These are phyloP conservation scores for Schizothecium vesticola DNA, from an alignment of 495 filamentous ascomycete genomes.

Conservation along the genomic window DNA sequence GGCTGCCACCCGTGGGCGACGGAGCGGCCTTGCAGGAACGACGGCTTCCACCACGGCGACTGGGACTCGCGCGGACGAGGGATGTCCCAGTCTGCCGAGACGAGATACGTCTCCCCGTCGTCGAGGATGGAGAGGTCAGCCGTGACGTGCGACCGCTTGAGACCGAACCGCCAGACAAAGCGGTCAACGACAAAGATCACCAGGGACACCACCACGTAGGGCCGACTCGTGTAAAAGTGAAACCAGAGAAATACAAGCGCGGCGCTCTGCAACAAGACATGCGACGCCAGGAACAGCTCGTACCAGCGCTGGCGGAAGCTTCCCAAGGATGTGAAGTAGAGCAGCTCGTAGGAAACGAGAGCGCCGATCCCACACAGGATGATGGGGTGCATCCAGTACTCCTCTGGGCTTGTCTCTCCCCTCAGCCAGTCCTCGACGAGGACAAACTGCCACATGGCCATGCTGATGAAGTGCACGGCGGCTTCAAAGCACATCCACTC, in stretches of 20 bases:
- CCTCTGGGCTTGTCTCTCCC: constrained; percentile 9
- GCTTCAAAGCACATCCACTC: constrained; percentile 30
- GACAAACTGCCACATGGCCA: constrained; percentile 40
- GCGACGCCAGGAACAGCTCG: constrained; percentile 29
- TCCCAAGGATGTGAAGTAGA: constrained; percentile 41
- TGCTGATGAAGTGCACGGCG: constrained; percentile 33
- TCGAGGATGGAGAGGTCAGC: constrained; percentile 41
- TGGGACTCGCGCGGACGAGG: background rate
- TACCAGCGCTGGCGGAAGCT: constrained; percentile 28
- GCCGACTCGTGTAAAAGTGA: constrained; percentile 38
- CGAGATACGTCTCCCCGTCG: constrained; percentile 41
- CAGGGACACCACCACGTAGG: constrained; percentile 19
- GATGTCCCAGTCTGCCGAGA: constrained; percentile 41
- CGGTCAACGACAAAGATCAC: constrained; percentile 55
- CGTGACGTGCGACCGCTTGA: constrained; percentile 38
- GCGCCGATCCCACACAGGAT: constrained; percentile 34
- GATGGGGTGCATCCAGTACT: constrained; percentile 29
- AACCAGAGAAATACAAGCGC: constrained; percentile 51
- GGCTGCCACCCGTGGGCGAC: constrained; percentile 50
- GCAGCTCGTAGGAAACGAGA: constrained; percentile 53
- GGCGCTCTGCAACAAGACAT: constrained; percentile 48
- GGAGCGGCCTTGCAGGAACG: constrained; percentile 19
- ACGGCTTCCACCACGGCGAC: constrained; percentile 7
- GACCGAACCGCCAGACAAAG: constrained; percentile 47
- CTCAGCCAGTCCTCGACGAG: constrained; percentile 22